Conservation (phyloP, 768 basidiomycete genomes). For the Pisolithus tinctorius region DNA sequence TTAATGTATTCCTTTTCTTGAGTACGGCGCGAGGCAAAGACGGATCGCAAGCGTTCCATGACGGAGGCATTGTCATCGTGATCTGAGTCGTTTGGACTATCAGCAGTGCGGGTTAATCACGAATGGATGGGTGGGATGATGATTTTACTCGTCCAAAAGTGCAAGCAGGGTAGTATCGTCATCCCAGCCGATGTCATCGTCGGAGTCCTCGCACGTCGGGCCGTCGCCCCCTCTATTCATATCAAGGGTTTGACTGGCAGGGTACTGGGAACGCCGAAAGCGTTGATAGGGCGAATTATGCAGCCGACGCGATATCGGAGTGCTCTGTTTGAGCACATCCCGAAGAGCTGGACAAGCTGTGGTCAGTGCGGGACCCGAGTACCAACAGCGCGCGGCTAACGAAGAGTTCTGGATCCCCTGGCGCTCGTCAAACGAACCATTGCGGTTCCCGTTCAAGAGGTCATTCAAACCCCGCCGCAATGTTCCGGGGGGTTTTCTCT, state of each 20-base stretch:
- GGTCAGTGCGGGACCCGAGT: too few species aligned
- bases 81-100: constrained; percentile 32
- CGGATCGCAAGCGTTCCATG: constrained; percentile 41
- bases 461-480: background rate
- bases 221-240: constrained; percentile 2
- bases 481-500: constrained; percentile 3
- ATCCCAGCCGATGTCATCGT: constrained; percentile 15
- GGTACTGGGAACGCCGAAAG: background rate
- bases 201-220: background rate
- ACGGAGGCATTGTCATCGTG: constrained; percentile 37
- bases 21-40: constrained; percentile 27
- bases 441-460: background rate
- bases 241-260: background rate
- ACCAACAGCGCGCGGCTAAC: background rate
- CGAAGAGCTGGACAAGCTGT: background rate
- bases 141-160: constrained; percentile 21
- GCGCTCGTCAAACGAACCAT: background rate
- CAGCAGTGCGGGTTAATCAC: constrained; percentile 6
- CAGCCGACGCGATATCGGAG: background rate
- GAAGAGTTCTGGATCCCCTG: constrained; percentile 1
- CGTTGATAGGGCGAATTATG: background rate
- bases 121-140: background rate
- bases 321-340: background rate
- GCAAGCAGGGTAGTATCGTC: constrained; percentile 22
- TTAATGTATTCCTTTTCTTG: constrained; percentile 24